Evolutionary conservation across 2,329 filamentous ascomycete species (phyloP).

Genomic region (Sporothrix pallida): DNA sequence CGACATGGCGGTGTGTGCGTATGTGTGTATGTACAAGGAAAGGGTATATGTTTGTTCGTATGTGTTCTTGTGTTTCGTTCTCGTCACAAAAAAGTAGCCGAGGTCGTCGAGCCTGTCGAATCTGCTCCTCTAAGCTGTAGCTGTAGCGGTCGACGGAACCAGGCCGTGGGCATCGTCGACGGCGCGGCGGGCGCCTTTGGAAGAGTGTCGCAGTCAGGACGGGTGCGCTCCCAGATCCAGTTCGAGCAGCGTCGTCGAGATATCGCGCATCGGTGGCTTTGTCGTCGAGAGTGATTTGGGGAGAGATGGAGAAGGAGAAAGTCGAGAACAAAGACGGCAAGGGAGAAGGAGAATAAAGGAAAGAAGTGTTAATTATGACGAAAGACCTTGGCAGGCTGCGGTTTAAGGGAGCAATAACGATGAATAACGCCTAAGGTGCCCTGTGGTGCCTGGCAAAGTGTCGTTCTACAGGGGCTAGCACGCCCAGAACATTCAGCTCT

Average conservation of each 20-base stretch:
- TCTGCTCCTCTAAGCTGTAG: background rate
- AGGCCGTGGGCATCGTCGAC: constrained; percentile 19
- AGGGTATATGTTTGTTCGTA: background rate
- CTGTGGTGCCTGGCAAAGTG: too few species aligned
- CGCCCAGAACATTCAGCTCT: background rate
- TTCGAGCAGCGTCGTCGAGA: constrained; percentile 3
- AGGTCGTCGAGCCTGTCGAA: background rate
- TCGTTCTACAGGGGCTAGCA: background rate
- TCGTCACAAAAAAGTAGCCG: background rate
- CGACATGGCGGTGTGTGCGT: constrained; percentile 27
- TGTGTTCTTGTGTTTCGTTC: background rate
- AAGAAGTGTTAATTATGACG: constrained; percentile 13
- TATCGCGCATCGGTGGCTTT: constrained; percentile 13
- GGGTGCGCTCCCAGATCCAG: background rate
- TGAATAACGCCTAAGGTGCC: too few species aligned
- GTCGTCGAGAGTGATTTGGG: too few species aligned
- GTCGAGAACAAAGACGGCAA: background rate
- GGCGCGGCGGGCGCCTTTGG: background rate
- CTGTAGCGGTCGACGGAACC: background rate
- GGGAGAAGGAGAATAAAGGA: constrained; percentile 1
- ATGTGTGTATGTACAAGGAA: background rate
- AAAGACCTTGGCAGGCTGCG: constrained; percentile 10
- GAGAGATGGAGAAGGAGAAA: background rate
- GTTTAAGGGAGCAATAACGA: constrained; percentile 1
- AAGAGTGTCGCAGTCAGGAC: constrained; percentile 7